Conservation (phyloP, 2,329 filamentous ascomycete genomes). For the Colletotrichum magnum region DNA sequence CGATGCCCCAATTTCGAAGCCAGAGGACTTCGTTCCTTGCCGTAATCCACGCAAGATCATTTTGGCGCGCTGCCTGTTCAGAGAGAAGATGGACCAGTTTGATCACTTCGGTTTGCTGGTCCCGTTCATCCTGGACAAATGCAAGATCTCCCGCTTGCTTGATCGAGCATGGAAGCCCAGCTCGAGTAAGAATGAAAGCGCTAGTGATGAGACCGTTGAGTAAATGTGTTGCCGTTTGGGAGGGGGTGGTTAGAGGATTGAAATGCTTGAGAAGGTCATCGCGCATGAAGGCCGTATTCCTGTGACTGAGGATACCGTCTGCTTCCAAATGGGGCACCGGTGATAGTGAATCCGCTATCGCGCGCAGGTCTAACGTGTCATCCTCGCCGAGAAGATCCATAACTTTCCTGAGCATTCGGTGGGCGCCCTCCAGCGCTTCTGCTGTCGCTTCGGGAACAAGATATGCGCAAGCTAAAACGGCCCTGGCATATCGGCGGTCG, state of each 20-base stretch:
- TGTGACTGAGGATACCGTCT: constrained; percentile 53
- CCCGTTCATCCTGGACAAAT: constrained; percentile 73
- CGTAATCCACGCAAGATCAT: constrained; percentile 75
- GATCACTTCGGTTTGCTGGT: constrained; percentile 73
- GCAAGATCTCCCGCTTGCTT: constrained; percentile 73
- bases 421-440: constrained; percentile 72
- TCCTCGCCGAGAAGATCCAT: constrained; percentile 73
- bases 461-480: constrained; percentile 78
- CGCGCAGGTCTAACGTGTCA: constrained; percentile 65
- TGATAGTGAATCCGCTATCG: constrained; percentile 61
- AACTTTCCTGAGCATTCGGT: constrained; percentile 72
- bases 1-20: constrained; percentile 79
- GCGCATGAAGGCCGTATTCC: constrained; percentile 61
- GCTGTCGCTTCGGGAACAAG: constrained; percentile 71
- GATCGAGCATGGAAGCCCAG: constrained; percentile 65
- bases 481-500: constrained; percentile 75
- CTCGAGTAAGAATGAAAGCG: constrained; percentile 67
- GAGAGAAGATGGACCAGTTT: constrained; percentile 71
- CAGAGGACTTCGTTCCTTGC: constrained; percentile 77
- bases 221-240: constrained; percentile 67
- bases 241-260: constrained; percentile 77
- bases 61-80: constrained; percentile 66
- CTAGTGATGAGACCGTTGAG: constrained; percentile 75
- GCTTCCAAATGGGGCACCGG: constrained; percentile 48
- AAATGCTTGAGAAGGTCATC: constrained; percentile 69